A percentile compares a stretch with the other conserved stretches of the same genome.
Conservation (phyloP, 1,284 basidiomycete species). For the Kalmanozyma brasiliensis region DNA sequence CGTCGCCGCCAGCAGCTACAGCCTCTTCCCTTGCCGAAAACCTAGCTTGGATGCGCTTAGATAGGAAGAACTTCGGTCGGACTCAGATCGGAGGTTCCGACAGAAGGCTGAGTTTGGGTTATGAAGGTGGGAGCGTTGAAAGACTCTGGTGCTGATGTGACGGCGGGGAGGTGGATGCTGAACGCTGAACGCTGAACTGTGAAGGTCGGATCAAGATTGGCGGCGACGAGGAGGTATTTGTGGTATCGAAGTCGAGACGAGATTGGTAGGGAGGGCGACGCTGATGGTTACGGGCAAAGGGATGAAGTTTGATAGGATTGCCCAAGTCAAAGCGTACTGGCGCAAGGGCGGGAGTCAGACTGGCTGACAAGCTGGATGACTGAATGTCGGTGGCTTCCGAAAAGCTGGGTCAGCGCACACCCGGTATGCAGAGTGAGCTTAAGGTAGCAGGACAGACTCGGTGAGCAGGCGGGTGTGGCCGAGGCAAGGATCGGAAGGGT, state of each 20-base stretch:
- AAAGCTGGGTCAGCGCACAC: constrained; percentile 1
- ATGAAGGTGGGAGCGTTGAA: background rate
- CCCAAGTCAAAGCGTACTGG: background rate
- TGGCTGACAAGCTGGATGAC: background rate
- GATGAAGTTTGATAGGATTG: background rate
- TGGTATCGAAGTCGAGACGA: background rate
- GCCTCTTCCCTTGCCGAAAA: no score
- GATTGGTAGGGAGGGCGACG: background rate
- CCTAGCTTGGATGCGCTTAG: no score
- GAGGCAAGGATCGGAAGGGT: constrained; percentile 10
- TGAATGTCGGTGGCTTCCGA: constrained; percentile 20
- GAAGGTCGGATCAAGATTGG: constrained; percentile 10
- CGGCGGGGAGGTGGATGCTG: background rate
- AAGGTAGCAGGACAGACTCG: constrained; percentile 10
- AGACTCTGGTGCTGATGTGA: no score
- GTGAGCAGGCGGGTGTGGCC: background rate
- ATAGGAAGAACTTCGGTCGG: no score
- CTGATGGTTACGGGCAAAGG: no score
- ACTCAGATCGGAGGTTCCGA: no score
- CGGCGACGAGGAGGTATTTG: no score
- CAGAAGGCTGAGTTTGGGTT: background rate
- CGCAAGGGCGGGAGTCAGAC: no score
- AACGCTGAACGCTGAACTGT: background rate
- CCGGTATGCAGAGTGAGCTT: constrained; percentile 24
- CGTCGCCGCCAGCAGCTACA: background rate